Conservation (phyloP, 345 rosid species). For the Pistacia vera region DNA sequence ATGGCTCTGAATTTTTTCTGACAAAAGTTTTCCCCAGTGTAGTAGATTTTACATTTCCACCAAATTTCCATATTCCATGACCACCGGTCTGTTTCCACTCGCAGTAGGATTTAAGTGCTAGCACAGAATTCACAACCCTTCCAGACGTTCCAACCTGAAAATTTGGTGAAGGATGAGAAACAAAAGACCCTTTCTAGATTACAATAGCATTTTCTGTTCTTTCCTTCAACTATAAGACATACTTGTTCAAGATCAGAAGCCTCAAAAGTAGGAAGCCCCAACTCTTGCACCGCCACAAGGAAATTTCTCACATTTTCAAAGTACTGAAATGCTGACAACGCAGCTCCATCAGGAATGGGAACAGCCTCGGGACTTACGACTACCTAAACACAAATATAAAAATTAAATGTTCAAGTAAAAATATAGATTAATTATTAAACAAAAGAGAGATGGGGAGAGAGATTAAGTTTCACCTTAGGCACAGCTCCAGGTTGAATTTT, state of each 20-base stretch:
- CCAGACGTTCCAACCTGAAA: constrained; percentile 82
- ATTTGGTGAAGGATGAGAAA: neutral
- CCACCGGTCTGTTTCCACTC: constrained; percentile 87
- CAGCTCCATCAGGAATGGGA: constrained; percentile 81
- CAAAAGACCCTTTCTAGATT: neutral
- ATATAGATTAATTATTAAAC: neutral
- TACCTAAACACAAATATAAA: constrained; percentile 42
- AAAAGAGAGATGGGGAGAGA: neutral
- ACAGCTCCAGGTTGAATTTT: constrained; percentile 83
- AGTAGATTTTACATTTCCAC: constrained; percentile 66
- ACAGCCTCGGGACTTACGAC: constrained; percentile 85
- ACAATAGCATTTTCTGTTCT: neutral
- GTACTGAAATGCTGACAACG: constrained; percentile 84
- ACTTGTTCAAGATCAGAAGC: constrained; percentile 96
- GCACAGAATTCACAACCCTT: constrained; percentile 73
- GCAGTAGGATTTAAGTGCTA: constrained; percentile 78
- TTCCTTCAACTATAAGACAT: constrained; percentile 15
- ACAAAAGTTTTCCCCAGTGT: constrained; percentile 53
- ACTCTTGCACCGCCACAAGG: constrained; percentile 70
- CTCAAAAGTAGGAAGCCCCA: constrained; percentile 80
- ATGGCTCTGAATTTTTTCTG: constrained; percentile 76
- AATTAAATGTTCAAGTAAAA: neutral
- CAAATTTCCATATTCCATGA: constrained; percentile 79
- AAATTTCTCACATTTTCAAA: constrained; percentile 90
- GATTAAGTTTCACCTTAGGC: constrained; percentile 49